Evolutionary conservation across 2,329 filamentous ascomycete genomes (phyloP), one percentile per base, ranked within the genome.

Genomic region (Aspergillus sp.): DNA sequence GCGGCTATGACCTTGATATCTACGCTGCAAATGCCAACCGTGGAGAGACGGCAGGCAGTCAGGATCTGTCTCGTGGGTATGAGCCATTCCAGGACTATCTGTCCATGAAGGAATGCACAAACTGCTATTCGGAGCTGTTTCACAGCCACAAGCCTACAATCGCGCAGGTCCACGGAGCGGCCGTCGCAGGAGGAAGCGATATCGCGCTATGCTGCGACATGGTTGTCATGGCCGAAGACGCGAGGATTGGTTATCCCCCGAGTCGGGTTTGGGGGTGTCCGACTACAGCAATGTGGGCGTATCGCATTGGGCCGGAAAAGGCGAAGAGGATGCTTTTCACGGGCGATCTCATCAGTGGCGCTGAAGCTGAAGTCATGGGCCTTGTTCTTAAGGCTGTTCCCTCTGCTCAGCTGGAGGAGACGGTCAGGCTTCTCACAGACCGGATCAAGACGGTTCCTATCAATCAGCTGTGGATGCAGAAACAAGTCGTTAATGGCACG

Each of bases 251-350:
- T 9, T 59, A 59, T 26, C 53, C 57, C 4, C 57, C 57, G 9
- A 57, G 53, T 20, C 53, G 57, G 12, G 57, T 53, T 2, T 58
- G 52, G 52, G 56, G 52, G 11, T 58, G 56, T 52, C 52, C 52
- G 12, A 58, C 56, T 2, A 57, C 53, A 5, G 57, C 53, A 1
- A 59, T 59, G 48, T 59, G 57, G 57, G 53, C 57, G n/a, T 59
- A 47, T 20, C 49, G 57, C 3, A 32, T 57, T 13, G 54, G 54
- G 1, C 26, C 48, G 8, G 57, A 59, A 9, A 57, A 53, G 34
- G 57, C 57, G 5, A 59, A 59, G n/a, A 32, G 57, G 13, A 59
- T 59, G 57, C 42, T 59, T 3, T 59, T 59, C 15, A 59, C 56
- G 3, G 56, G 56, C 5, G 56, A 59, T 45, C 24, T 59, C 8